Percentiles rank a stretch among this genome's conserved stretches.
Conservation (phyloP, 73 alveolate species). For the Loxodes magnus region DNA sequence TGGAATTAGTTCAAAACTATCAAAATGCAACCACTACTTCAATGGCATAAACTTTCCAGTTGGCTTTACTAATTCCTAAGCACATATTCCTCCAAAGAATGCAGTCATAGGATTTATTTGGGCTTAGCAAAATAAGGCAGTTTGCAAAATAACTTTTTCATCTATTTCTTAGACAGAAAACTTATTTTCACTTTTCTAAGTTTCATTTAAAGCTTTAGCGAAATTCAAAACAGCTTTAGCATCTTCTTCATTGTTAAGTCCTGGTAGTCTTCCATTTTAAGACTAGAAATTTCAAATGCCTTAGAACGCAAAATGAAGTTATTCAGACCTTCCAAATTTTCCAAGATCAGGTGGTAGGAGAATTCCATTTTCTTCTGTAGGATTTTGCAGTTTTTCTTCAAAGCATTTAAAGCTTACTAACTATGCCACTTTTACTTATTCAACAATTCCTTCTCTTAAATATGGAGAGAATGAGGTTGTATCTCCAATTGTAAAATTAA, state of each 20-base stretch:
- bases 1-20: conserved; percentile 32
- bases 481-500: conserved; percentile 83
- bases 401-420: conserved; percentile 1
- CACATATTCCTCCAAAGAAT: conserved; percentile 97
- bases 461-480: conserved; percentile 75
- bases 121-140: conserved; percentile 63
- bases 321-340: conserved; percentile 41
- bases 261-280: conserved; percentile 49
- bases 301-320: conserved; percentile 37
- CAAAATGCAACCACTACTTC: conserved; percentile 87
- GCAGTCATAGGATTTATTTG: conserved; percentile 90
- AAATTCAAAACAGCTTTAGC: conserved; percentile 35
- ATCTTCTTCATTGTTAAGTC: conserved; percentile 48
- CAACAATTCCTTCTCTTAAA: conserved; percentile 89
- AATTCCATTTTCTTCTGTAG: not conserved
- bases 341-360: conserved; percentile 28
- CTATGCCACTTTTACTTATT: conserved; percentile 75
- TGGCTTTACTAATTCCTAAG: conserved; percentile 96
- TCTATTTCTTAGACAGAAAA: conserved; percentile 59
- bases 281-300: conserved; percentile 29
- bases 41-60: conserved; percentile 98
- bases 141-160: conserved; percentile 60
- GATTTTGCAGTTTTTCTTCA: conserved; percentile 1
- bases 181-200: conserved; percentile 39
- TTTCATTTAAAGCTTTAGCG: conserved; percentile 61